Base-by-base conservation (phyloP, 1,284 basidiomycete genomes). In the Phylloporus sp. region DNA sequence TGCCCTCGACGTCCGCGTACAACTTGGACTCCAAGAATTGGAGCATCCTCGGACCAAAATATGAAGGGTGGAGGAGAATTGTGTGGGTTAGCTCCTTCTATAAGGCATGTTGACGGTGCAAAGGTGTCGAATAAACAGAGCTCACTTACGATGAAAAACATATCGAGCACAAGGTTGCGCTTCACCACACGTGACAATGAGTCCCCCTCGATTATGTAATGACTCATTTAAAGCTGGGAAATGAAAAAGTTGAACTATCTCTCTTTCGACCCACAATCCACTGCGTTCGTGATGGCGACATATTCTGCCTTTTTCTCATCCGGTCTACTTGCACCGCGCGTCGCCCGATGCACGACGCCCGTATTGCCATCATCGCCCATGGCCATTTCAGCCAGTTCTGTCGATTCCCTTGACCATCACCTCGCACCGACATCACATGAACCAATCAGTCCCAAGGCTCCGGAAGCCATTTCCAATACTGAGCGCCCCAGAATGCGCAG, bases 31-130 rank as follows among this genome's bases (percentile, higher is more conserved):
- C 90, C 64, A 99, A 87, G 79, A 95, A 98, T 68, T 94, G 92
- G 64, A 94, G 86, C 88, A 98, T 96, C 66, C 93, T 91, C 10
- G 97, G 95, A 20, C 97, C 97, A 76, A 98, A 99, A 81, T 97
- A 99, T 28, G 96, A 98, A 20, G 97, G 97, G 77, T 98, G 97
- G 31, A 99, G 86, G 58, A 96, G 89, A 74, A 98, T 97, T 8
- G 95, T 96, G 78, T 98, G 95, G 32, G 94, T 94, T 37, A 98
- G 86, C 76, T 96, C 91, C 86, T 98, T 97, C 94, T 96, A 75
- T 20, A 60, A 28, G 2, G 2, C 26, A 13, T n/a, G 10, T 64
- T 54, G 4, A 56, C 4, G 40, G 50, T n/a, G 22, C 34, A n/a
- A 56, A 17, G 52, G 6, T n/a, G 37, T 15, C n/a, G 17, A 50